phyloP scores from a whole-genome alignment of 345 rosid genomes.

The Excoecaria cochinchinensis region DNA sequence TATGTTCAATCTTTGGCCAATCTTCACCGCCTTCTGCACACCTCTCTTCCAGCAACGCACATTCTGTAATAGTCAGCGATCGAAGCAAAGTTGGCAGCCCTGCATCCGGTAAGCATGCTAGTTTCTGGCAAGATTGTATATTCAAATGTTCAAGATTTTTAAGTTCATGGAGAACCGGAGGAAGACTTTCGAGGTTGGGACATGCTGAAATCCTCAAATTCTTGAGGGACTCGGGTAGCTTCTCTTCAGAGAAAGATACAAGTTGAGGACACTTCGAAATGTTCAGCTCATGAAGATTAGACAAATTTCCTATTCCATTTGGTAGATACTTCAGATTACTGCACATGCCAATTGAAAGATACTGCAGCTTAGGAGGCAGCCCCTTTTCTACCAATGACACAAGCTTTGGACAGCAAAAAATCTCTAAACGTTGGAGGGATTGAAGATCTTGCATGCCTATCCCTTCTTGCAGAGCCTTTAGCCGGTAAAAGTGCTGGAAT shows the following conservation, averaged over 20 bases:
- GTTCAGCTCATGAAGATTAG: conserved; percentile 14
- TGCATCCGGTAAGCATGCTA: conserved; percentile 17
- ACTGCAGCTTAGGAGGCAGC: conserved; percentile 11
- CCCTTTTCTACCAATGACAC: conserved; percentile 13
- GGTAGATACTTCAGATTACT: conserved; percentile 15
- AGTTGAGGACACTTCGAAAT: conserved; percentile 13
- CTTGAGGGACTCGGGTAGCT: conserved; percentile 19
- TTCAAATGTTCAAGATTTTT: conserved; percentile 7
- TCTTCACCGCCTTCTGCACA: conserved; percentile 20
- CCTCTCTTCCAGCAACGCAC: conserved; percentile 17
- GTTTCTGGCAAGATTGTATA: conserved; percentile 17
- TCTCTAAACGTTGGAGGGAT: conserved; percentile 17
- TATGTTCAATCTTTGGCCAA: conserved; percentile 22
- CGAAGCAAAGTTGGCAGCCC: conserved; percentile 14
- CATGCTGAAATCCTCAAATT: conserved; percentile 16
- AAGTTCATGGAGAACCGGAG: conserved; percentile 10
- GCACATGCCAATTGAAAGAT: conserved; percentile 19
- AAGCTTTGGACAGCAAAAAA: conserved; percentile 22
- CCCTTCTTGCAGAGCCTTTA: conserved; percentile 14
- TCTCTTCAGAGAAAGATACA: conserved; percentile 14
- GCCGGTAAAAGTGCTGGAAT: conserved; percentile 14
- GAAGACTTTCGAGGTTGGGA: conserved; percentile 23
- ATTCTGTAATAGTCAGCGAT: conserved; percentile 7
- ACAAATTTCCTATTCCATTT: conserved; percentile 5
- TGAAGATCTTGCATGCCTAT: conserved; percentile 18